These are phyloP conservation scores for Hymenoscyphus repandus DNA, from an alignment of 2,329 filamentous ascomycete genomes.

Conservation along the genomic window DNA sequence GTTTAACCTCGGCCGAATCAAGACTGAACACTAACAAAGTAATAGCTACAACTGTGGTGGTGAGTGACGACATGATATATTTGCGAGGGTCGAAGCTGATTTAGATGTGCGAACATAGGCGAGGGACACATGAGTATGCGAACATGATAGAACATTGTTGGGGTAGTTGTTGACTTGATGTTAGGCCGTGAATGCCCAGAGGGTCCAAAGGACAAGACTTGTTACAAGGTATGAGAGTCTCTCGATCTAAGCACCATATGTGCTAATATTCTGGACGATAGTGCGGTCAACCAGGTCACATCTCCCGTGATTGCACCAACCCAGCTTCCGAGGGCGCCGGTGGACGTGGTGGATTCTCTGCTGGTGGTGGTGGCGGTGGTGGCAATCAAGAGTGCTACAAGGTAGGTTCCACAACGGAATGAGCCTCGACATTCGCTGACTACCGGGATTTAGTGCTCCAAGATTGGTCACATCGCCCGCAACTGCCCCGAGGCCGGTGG, in stretches of 20 bases:
- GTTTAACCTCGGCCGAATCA: slow-evolving; percentile 27
- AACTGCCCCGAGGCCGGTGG: slow-evolving; percentile 70
- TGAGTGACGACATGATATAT: slow-evolving; percentile 40
- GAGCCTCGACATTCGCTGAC: not conserved
- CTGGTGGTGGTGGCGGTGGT: slow-evolving; percentile 41
- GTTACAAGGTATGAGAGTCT: slow-evolving; percentile 47
- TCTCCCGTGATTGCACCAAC: slow-evolving; percentile 66
- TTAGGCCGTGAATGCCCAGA: slow-evolving; percentile 84
- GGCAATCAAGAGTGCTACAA: slow-evolving; percentile 82
- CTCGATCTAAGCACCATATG: not conserved
- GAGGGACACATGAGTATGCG: slow-evolving; percentile 72
- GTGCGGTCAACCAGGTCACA: slow-evolving; percentile 80
- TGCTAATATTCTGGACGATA: slow-evolving; percentile 2
- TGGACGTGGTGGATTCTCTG: slow-evolving; percentile 26
- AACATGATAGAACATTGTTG: slow-evolving; percentile 4
- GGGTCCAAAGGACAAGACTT: slow-evolving; percentile 81
- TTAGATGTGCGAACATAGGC: slow-evolving; percentile 35
- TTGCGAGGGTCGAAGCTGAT: slow-evolving; percentile 24
- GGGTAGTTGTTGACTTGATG: slow-evolving; percentile 18
- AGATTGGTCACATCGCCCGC: slow-evolving; percentile 92
- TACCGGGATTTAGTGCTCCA: slow-evolving; percentile 60
- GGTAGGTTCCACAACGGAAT: slow-evolving; percentile 15
- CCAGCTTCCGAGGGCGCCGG: slow-evolving; percentile 29
- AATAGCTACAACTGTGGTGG: slow-evolving; percentile 75
- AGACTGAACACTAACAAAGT: not conserved